phyloP scores from a whole-genome alignment of 768 basidiomycete genomes.

The Phanerochaete carnosa region DNA sequence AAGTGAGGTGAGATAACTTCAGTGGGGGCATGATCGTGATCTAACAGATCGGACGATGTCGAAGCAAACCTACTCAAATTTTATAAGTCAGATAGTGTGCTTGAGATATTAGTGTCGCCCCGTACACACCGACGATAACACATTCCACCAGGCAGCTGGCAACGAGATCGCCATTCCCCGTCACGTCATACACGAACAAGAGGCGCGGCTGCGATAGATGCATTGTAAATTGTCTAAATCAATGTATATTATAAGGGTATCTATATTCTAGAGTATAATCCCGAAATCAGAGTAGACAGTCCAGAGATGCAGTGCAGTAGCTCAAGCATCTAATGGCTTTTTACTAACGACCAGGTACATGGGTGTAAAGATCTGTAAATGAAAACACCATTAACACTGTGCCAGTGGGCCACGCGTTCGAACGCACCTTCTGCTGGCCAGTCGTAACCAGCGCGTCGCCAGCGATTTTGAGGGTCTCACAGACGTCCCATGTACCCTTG shows the following conservation, averaged over 20 bases:
- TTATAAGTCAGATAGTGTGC: no score
- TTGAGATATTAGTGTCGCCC: no score
- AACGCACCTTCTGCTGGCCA: slow-evolving; percentile 77
- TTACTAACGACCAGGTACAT: slow-evolving; percentile 68
- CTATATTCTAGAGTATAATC: slow-evolving; percentile 5
- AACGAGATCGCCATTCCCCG: no score
- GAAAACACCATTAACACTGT: background rate
- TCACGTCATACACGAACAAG: background rate
- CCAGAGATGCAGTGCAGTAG: background rate
- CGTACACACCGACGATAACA: no score
- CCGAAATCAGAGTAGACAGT: background rate
- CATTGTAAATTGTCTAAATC: background rate
- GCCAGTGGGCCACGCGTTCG: background rate
- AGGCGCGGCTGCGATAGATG: background rate
- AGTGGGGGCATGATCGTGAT: no score
- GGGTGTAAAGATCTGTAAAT: slow-evolving; percentile 73
- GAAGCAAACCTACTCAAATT: no score
- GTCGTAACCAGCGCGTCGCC: slow-evolving; percentile 75
- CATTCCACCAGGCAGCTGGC: no score
- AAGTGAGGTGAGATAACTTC: no score
- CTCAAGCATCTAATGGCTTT: slow-evolving; percentile 19
- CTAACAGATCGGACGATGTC: no score
- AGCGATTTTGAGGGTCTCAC: slow-evolving; percentile 86
- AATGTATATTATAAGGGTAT: slow-evolving; percentile 3
- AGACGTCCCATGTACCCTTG: slow-evolving; percentile 89